A percentile compares a stretch with the other conserved stretches of the same genome.
These are phyloP conservation scores for Tremellales sp. DNA, from an alignment of 1,284 basidiomycete species.

Conservation along the genomic window DNA sequence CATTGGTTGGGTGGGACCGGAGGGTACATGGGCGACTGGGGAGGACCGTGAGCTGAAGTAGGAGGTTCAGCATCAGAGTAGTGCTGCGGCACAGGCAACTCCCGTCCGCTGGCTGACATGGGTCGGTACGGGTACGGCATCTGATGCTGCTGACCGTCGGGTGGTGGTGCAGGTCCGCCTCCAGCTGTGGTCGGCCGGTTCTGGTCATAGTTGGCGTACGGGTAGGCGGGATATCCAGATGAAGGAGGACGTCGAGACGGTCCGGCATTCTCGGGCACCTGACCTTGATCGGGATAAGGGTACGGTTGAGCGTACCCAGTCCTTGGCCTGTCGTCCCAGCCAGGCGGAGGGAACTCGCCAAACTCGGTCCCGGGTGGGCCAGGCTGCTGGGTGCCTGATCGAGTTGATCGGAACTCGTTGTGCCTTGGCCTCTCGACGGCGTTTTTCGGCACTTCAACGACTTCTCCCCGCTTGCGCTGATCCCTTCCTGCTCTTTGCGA, in stretches of 20 bases:
- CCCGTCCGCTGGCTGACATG: conserved; percentile 39
- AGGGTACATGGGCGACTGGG: conserved; percentile 43
- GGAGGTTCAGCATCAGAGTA: conserved; percentile 45
- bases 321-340: not conserved
- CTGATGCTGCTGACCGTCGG: conserved; percentile 23
- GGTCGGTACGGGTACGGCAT: conserved; percentile 40
- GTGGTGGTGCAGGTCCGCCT: conserved; percentile 12
- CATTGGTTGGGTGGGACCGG: conserved; percentile 18
- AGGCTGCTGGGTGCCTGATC: not conserved
- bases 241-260: conserved; percentile 37
- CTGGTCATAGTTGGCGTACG: conserved; percentile 26
- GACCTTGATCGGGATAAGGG: conserved; percentile 19
- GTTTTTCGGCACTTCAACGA: conserved; percentile 48
- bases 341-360: conserved; percentile 1
- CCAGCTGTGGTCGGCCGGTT: conserved; percentile 27
- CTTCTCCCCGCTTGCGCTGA: conserved; percentile 44
- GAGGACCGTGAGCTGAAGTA: conserved; percentile 39
- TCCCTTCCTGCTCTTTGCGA: conserved; percentile 48
- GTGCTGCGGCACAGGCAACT: conserved; percentile 36
- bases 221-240: conserved; percentile 26
- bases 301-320: conserved; percentile 31
- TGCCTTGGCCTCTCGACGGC: conserved; percentile 40
- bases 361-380: not conserved
- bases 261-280: conserved; percentile 28
- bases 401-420: conserved; percentile 15